These are phyloP conservation scores for Urochloa ruziziensis DNA, from an alignment of 176 grass and related monocot genomes.

Conservation along the genomic window DNA sequence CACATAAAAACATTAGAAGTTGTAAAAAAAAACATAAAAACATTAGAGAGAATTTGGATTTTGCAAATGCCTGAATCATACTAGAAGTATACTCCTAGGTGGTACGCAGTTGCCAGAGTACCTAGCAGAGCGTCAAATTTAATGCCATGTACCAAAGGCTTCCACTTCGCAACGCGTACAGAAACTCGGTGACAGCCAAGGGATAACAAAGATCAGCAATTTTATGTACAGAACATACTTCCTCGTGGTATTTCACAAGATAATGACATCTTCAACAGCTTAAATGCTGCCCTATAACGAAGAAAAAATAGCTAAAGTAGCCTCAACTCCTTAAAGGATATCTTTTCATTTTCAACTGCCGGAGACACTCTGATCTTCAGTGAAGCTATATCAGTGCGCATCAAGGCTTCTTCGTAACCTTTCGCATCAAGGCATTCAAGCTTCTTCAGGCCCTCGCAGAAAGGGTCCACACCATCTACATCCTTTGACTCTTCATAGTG, in stretches of 20 bases:
- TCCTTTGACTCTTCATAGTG: conserved; percentile 45
- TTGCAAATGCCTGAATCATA: not conserved
- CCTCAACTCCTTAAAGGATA: not conserved
- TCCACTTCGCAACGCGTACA: not conserved
- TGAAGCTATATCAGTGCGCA: conserved; percentile 22
- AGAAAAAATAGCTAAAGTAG: not conserved
- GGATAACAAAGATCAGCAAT: not conserved
- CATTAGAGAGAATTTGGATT: not conserved
- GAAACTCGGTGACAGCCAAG: not conserved
- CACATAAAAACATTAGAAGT: too few species aligned
- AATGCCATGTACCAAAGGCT: too few species aligned
- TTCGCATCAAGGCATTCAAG: conserved; percentile 30
- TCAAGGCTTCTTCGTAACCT: conserved; percentile 17
- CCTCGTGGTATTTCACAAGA: not conserved
- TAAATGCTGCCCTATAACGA: not conserved
- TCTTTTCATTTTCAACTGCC: not conserved
- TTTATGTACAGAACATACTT: not conserved
- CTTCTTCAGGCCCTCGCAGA: conserved; percentile 28
- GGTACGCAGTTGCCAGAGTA: not conserved
- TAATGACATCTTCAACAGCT: not conserved
- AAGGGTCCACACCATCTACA: conserved; percentile 29
- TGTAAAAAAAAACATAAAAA: not conserved
- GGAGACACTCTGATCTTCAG: not conserved
- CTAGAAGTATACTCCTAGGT: not conserved
- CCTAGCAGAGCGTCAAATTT: too few species aligned